Evolutionary conservation across 2,329 filamentous ascomycete genomes (phyloP).

Genomic region (Penicillium sp.): DNA sequence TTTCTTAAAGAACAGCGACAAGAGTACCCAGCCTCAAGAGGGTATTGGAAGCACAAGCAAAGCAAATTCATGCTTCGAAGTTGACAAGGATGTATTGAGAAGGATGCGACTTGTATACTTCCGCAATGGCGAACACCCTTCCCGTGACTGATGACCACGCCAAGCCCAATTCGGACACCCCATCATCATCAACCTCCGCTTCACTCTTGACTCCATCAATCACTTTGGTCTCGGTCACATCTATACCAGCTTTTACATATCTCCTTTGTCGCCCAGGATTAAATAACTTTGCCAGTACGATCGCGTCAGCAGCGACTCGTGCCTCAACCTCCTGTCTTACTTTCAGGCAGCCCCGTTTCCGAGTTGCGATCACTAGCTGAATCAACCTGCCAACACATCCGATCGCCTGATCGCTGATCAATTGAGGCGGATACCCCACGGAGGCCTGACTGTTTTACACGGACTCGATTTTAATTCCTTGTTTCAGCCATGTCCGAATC

Average conservation of each 20-base stretch:
- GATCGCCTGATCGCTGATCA: slow-evolving; percentile 25
- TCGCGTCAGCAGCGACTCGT: slow-evolving; percentile 8
- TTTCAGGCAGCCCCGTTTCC: slow-evolving; percentile 21
- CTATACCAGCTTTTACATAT: slow-evolving; percentile 6
- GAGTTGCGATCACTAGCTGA: slow-evolving; percentile 20
- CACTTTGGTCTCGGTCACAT: slow-evolving; percentile 12
- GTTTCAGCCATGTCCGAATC: slow-evolving; percentile 63
- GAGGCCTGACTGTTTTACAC: slow-evolving; percentile 25
- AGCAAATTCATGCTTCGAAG: background rate
- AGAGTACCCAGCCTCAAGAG: background rate
- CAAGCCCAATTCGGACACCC: slow-evolving; percentile 26
- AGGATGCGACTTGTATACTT: background rate
- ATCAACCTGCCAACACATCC: slow-evolving; percentile 21
- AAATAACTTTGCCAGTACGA: slow-evolving; percentile 8
- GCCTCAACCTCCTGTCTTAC: slow-evolving; percentile 19
- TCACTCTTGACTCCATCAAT: slow-evolving; percentile 10
- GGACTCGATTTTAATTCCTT: slow-evolving; percentile 1
- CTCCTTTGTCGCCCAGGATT: slow-evolving; percentile 9
- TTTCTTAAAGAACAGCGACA: slow-evolving; percentile 1
- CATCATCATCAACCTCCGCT: slow-evolving; percentile 28
- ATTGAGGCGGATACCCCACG: slow-evolving; percentile 26
- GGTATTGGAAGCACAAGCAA: background rate
- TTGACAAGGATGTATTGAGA: background rate
- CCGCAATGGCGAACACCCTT: background rate
- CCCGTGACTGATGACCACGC: slow-evolving; percentile 32